phyloP scores from a whole-genome alignment of 306 rosid species.

The Carpinus viminea region DNA sequence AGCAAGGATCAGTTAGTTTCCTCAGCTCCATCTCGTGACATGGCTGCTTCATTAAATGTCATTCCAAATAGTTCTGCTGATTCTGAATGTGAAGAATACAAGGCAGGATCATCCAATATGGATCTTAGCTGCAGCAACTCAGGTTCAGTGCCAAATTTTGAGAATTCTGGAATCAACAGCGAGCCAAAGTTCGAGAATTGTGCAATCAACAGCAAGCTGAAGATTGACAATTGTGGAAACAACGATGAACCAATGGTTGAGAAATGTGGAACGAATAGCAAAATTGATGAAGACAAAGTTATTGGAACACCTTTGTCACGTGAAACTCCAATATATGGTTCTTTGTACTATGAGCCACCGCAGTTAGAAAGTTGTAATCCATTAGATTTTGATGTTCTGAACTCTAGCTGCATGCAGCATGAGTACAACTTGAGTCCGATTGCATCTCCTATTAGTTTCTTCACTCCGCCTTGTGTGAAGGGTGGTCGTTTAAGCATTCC shows the following conservation, averaged over 20 bases:
- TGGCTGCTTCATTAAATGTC: constrained; percentile 58
- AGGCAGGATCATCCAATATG: constrained; percentile 42
- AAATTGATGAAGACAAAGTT: constrained; percentile 45
- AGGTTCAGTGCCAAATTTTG: constrained; percentile 41
- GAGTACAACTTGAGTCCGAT: constrained; percentile 49
- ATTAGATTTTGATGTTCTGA: constrained; percentile 52
- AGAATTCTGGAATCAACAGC: constrained; percentile 35
- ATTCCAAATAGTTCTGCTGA: constrained; percentile 60
- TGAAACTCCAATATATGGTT: constrained; percentile 59
- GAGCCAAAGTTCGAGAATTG: constrained; percentile 33
- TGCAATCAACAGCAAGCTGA: constrained; percentile 33
- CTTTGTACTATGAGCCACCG: constrained; percentile 78
- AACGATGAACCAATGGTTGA: constrained; percentile 17
- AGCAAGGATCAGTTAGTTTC: constrained; percentile 68
- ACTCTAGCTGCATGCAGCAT: constrained; percentile 43
- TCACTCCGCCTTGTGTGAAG: constrained; percentile 84
- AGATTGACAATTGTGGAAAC: constrained; percentile 36
- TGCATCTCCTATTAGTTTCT: constrained; percentile 60
- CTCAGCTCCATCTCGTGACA: constrained; percentile 49
- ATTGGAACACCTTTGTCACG: constrained; percentile 39
- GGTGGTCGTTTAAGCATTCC: constrained; percentile 42
- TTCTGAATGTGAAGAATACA: constrained; percentile 60
- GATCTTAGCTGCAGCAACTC: constrained; percentile 56
- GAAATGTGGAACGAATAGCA: constrained; percentile 29
- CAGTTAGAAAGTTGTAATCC: constrained; percentile 50